These are phyloP conservation scores for Emmonsiellopsis sp. DNA, from an alignment of 2,329 filamentous ascomycete genomes.

Conservation along the genomic window DNA sequence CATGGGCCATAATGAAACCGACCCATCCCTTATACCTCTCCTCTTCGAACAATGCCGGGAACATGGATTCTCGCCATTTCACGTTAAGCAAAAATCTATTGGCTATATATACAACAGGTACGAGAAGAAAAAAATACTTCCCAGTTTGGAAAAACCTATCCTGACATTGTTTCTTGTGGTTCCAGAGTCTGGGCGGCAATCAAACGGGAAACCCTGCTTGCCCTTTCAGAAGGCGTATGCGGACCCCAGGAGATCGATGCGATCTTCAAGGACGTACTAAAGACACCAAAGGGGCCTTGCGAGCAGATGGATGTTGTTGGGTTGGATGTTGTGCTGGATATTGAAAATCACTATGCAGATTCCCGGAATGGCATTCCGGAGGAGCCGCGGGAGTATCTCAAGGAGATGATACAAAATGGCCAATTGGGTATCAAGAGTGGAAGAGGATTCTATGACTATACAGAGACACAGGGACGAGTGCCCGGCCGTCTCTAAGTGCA, in stretches of 20 bases:
- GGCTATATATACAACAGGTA: constrained; percentile 35
- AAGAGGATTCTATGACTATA: constrained; percentile 26
- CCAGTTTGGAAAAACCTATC: neutral
- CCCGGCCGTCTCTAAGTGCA: too few relatives aligned
- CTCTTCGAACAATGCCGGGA: constrained; percentile 21
- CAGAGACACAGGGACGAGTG: too few relatives aligned
- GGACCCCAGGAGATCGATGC: constrained; percentile 29
- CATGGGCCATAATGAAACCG: constrained; percentile 29
- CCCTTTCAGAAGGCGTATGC: constrained; percentile 27
- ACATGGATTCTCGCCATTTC: constrained; percentile 30
- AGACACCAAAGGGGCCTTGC: constrained; percentile 28
- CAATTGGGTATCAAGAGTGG: constrained; percentile 25
- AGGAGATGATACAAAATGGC: constrained; percentile 23
- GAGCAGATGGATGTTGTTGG: constrained; percentile 35
- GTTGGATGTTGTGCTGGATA: constrained; percentile 31
- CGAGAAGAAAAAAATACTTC: neutral
- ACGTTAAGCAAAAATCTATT: constrained; percentile 27
- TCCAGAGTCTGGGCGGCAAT: constrained; percentile 35
- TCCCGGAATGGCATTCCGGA: constrained; percentile 20
- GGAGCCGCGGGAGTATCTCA: constrained; percentile 25
- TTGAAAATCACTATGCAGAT: constrained; percentile 33
- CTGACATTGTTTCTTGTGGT: neutral
- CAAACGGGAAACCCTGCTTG: constrained; percentile 31
- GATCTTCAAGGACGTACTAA: constrained; percentile 29
- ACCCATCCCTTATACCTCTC: constrained; percentile 20